These are phyloP conservation scores for Mangifera indica DNA, from an alignment of 345 rosid species.

Conservation along the genomic window DNA sequence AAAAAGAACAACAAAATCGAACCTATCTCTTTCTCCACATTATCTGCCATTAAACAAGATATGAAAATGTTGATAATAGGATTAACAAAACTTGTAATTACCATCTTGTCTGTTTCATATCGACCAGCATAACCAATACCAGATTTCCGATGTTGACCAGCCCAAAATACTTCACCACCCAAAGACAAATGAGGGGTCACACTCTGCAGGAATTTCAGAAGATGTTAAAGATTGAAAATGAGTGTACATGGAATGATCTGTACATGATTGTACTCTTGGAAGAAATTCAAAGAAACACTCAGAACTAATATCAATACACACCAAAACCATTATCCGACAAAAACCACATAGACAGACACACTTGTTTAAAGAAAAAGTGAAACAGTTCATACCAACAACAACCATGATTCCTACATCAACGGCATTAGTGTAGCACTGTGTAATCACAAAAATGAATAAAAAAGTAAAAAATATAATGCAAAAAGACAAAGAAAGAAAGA, in stretches of 20 bases:
- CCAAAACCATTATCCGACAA: neutral
- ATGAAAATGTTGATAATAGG: no score
- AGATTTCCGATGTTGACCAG: constrained; percentile 93
- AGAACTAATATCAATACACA: neutral
- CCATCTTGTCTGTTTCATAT: constrained; percentile 92
- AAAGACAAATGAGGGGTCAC: constrained; percentile 68
- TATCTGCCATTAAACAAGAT: no score
- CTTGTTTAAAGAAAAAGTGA: neutral
- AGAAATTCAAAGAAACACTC: neutral
- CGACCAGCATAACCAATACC: constrained; percentile 96
- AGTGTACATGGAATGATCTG: neutral
- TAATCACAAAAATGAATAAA: no score
- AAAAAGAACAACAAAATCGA: neutral
- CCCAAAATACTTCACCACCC: constrained; percentile 97
- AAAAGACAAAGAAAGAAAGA: no score
- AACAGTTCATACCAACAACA: neutral
- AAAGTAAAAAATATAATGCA: no score
- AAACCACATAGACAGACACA: neutral
- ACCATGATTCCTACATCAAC: neutral
- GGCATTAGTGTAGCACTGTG: neutral
- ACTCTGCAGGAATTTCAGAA: constrained; percentile 47
- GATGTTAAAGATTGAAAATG: neutral
- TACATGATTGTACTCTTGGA: neutral
- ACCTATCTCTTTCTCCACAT: no score
- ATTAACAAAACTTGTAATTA: constrained; percentile 22